Conservation (phyloP, 495 filamentous ascomycete species). For the Tricharina praecox region DNA sequence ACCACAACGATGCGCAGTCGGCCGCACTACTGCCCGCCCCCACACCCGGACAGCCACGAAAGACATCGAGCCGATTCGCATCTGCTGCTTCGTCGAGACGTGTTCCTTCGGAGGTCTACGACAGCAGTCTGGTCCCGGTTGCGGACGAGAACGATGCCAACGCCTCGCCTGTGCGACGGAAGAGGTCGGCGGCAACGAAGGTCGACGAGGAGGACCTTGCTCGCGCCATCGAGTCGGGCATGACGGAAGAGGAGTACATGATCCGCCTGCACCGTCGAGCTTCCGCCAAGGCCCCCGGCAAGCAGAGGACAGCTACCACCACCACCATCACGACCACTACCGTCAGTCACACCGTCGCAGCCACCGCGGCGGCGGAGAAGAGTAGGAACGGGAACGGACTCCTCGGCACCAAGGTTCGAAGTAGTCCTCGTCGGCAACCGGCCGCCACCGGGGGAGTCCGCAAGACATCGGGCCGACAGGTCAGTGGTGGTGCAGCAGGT, state of each 20-base stretch:
- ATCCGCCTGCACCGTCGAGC: constrained; percentile 21
- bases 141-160: constrained; percentile 12
- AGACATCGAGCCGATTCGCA: constrained; percentile 30
- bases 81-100: neutral
- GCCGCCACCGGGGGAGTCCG: constrained; percentile 51
- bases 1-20: constrained; percentile 42
- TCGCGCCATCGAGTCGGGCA: constrained; percentile 8
- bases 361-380: constrained; percentile 37
- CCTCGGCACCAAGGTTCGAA: constrained; percentile 57
- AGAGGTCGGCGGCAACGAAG: constrained; percentile 10
- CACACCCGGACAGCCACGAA: constrained; percentile 88
- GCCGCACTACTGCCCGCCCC: constrained; percentile 84
- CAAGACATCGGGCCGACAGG: constrained; percentile 86
- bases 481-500: constrained; percentile 42
- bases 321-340: neutral
- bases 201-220: constrained; percentile 13
- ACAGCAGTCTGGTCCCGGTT: neutral
- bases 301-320: constrained; percentile 18
- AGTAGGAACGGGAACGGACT: constrained; percentile 37
- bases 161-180: constrained; percentile 17
- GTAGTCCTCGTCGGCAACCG: constrained; percentile 42
- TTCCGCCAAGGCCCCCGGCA: constrained; percentile 16
- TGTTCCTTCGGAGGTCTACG: neutral
- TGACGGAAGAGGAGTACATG: constrained; percentile 26
- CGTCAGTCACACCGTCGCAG: constrained; percentile 30